phyloP scores from a whole-genome alignment of 805 yeast genomes.

The Candida silvatica region DNA sequence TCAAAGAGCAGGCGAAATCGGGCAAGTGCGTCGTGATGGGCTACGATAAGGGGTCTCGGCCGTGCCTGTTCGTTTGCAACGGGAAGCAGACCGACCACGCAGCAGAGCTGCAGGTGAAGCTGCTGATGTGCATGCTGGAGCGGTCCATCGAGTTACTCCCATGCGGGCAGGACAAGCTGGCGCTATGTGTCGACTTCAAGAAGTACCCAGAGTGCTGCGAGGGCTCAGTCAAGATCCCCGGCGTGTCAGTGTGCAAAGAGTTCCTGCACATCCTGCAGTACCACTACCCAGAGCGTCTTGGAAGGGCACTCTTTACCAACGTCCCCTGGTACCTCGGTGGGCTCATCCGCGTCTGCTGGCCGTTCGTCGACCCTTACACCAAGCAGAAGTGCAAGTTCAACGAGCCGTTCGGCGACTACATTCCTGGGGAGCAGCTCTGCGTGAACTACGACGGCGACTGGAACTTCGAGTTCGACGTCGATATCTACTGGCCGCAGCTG shows the following conservation, averaged over 20 bases:
- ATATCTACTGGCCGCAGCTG: constrained; percentile 84
- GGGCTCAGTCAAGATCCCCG: constrained; percentile 47
- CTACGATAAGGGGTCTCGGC: constrained; percentile 82
- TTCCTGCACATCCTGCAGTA: constrained; percentile 88
- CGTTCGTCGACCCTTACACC: constrained; percentile 93
- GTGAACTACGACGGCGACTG: constrained; percentile 76
- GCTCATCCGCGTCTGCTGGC: constrained; percentile 84
- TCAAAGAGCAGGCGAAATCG: constrained; percentile 68
- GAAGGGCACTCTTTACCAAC: constrained; percentile 83
- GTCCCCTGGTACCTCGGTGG: constrained; percentile 96
- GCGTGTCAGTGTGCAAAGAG: constrained; percentile 79
- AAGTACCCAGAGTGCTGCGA: constrained; percentile 47
- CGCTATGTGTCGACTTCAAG: constrained; percentile 88
- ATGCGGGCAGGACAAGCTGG: constrained; percentile 87
- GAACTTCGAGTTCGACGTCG: constrained; percentile 78
- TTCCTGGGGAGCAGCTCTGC: constrained; percentile 75
- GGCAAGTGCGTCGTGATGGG: constrained; percentile 91
- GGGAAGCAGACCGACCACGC: constrained; percentile 98
- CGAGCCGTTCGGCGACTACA: constrained; percentile 79
- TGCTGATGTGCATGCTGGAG: constrained; percentile 87
- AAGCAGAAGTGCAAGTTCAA: constrained; percentile 88
- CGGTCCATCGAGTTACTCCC: constrained; percentile 93
- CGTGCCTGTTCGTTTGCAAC: constrained; percentile 81
- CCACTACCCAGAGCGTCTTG: constrained; percentile 95
- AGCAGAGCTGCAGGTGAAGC: constrained; percentile 84